A percentile compares a stretch with the other conserved stretches of the same genome.
Evolutionary conservation across 768 basidiomycete species (phyloP).

Genomic region (Strobilomyces echinocephalus): DNA sequence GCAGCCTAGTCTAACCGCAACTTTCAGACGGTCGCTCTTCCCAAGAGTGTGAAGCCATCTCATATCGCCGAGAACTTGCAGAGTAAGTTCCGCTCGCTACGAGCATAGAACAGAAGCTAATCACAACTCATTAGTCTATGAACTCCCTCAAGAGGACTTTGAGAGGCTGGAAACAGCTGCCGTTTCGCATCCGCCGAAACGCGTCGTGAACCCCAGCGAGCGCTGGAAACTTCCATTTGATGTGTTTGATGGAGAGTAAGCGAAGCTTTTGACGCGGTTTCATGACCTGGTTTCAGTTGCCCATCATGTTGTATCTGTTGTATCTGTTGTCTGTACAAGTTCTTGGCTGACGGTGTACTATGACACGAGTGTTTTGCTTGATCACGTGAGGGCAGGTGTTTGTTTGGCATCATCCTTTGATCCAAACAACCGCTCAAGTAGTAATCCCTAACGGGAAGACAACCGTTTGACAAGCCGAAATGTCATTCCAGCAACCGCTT

Average conservation of each 20-base stretch:
- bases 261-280: not conserved
- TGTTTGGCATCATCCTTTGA: constrained; percentile 27
- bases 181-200: constrained; percentile 47
- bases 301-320: not conserved
- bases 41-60: constrained; percentile 70
- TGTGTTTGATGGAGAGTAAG: constrained; percentile 49
- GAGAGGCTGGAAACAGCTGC: constrained; percentile 38
- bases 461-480: not conserved
- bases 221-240: constrained; percentile 58
- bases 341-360: not conserved
- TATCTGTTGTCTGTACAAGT: not conserved
- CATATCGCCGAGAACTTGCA: constrained; percentile 68
- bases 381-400: constrained; percentile 8
- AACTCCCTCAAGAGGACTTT: constrained; percentile 37
- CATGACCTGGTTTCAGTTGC: not conserved
- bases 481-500: constrained; percentile 44
- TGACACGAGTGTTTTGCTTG: not conserved
- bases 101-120: not conserved
- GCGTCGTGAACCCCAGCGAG: constrained; percentile 56
- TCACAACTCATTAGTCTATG: constrained; percentile 21
- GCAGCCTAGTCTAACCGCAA: not conserved
- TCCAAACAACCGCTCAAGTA: constrained; percentile 26
- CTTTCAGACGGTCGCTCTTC: constrained; percentile 59
- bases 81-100: constrained; percentile 31
- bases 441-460: constrained; percentile 14